These are phyloP conservation scores for Lineolata rhizophorae DNA, from an alignment of 495 filamentous ascomycete species.

Conservation along the genomic window DNA sequence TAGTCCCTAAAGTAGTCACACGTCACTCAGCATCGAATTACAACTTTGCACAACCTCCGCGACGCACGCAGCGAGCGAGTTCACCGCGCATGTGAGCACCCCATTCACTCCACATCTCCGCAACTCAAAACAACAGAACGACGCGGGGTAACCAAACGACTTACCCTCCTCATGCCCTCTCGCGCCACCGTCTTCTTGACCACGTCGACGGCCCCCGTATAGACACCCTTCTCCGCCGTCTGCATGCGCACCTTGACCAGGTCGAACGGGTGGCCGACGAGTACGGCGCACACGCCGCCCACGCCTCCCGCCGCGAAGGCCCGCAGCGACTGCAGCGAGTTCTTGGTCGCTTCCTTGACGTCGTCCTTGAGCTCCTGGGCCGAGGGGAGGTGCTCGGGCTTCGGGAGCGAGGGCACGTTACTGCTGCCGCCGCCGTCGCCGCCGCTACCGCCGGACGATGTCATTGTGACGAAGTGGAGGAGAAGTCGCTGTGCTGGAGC, in stretches of 20 bases:
- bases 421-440: too few species aligned
- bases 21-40: not conserved
- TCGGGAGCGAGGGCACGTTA: slow-evolving; percentile 1
- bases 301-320: slow-evolving; percentile 79
- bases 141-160: not conserved
- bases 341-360: slow-evolving; percentile 17
- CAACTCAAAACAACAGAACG: too few species aligned
- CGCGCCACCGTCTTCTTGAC: slow-evolving; percentile 68
- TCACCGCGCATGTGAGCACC: too few species aligned
- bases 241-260: slow-evolving; percentile 93
- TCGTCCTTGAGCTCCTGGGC: slow-evolving; percentile 18
- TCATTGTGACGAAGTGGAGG: too few species aligned
- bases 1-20: slow-evolving; percentile 33
- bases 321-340: slow-evolving; percentile 28
- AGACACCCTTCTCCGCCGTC: slow-evolving; percentile 85
- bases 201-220: slow-evolving; percentile 77
- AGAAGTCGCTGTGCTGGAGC: too few species aligned
- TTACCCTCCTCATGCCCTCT: slow-evolving; percentile 48
- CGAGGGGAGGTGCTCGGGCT: slow-evolving; percentile 13
- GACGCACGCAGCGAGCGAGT: too few species aligned
- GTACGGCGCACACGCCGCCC: slow-evolving; percentile 79
- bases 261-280: slow-evolving; percentile 92
- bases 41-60: not conserved
- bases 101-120: too few species aligned
- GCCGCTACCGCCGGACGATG: too few species aligned